Evolutionary conservation across 2,329 filamentous ascomycete genomes (phyloP).

Genomic region (Escovopsis sp.): DNA sequence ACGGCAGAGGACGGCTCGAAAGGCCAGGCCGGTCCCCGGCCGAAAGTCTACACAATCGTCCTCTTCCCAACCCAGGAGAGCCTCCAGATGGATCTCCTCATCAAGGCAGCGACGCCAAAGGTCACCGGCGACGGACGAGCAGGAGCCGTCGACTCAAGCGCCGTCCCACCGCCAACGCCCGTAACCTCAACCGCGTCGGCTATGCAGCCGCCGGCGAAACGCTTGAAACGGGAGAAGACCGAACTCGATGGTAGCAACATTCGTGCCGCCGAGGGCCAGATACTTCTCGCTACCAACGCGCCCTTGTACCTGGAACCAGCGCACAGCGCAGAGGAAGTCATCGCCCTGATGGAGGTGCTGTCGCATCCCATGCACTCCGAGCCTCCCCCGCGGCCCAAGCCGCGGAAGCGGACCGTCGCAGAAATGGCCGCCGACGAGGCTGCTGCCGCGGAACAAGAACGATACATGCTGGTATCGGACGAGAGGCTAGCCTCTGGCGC

Average conservation of each 20-base stretch:
- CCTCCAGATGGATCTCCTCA: constrained; percentile 57
- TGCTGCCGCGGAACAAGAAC: constrained; percentile 72
- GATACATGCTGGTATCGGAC: constrained; percentile 86
- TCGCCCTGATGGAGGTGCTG: constrained; percentile 55
- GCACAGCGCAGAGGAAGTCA: constrained; percentile 51
- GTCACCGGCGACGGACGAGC: too few relatives aligned
- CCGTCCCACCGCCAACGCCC: constrained; percentile 54
- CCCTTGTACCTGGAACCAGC: constrained; percentile 68
- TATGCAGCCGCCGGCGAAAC: constrained; percentile 49
- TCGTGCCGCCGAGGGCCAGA: constrained; percentile 59
- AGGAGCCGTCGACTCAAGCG: constrained; percentile 25
- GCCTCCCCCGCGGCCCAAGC: constrained; percentile 69
- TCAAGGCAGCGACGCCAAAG: constrained; percentile 60
- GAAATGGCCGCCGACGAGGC: constrained; percentile 94
- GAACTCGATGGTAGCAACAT: constrained; percentile 63
- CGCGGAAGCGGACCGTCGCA: constrained; percentile 81
- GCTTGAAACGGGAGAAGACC: constrained; percentile 55
- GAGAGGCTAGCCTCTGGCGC: constrained; percentile 55
- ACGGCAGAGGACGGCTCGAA: constrained; percentile 29
- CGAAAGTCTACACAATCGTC: constrained; percentile 61
- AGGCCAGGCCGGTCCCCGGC: constrained; percentile 29
- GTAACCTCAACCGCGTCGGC: constrained; percentile 45
- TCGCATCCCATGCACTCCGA: constrained; percentile 66
- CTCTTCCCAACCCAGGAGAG: constrained; percentile 72
- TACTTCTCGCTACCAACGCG: constrained; percentile 58